phyloP scores from a whole-genome alignment of 2,329 filamentous ascomycete genomes.

The Paecilomyces variotii region DNA sequence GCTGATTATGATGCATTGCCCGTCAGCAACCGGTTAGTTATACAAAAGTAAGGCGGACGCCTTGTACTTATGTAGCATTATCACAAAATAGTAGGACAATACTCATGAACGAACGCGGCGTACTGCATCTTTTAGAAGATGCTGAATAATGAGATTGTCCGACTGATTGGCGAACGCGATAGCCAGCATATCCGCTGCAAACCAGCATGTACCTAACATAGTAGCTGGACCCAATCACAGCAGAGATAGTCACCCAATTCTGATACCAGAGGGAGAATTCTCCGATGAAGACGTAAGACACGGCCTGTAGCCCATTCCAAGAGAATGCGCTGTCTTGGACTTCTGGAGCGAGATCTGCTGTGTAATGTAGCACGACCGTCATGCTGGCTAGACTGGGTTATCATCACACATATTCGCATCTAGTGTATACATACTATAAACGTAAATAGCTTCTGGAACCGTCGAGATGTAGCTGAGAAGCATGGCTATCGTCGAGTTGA shows the following conservation, averaged over 20 bases:
- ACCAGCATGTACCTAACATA: not conserved
- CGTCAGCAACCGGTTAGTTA: not conserved
- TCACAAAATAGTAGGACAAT: not conserved
- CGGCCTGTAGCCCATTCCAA: not conserved
- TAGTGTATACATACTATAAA: not conserved
- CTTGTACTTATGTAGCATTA: not conserved
- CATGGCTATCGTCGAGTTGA: not conserved
- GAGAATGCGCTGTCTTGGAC: not conserved
- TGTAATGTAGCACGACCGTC: not conserved
- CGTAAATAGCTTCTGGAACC: not conserved
- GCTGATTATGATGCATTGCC: not conserved
- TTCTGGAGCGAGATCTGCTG: not conserved
- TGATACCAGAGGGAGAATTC: not conserved
- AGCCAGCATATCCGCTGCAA: not conserved
- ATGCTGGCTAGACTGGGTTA: not conserved
- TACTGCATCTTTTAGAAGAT: not conserved
- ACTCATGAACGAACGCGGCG: not conserved
- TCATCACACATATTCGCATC: not conserved
- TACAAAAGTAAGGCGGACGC: not conserved
- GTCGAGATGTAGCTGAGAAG: not conserved
- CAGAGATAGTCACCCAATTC: not conserved
- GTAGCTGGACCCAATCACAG: not conserved
- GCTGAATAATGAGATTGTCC: not conserved
- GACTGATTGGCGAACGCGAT: not conserved
- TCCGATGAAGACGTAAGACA: not conserved